Evolutionary conservation across 2,329 filamentous ascomycete species (phyloP).

Genomic region (Microthyrium microscopicum): DNA sequence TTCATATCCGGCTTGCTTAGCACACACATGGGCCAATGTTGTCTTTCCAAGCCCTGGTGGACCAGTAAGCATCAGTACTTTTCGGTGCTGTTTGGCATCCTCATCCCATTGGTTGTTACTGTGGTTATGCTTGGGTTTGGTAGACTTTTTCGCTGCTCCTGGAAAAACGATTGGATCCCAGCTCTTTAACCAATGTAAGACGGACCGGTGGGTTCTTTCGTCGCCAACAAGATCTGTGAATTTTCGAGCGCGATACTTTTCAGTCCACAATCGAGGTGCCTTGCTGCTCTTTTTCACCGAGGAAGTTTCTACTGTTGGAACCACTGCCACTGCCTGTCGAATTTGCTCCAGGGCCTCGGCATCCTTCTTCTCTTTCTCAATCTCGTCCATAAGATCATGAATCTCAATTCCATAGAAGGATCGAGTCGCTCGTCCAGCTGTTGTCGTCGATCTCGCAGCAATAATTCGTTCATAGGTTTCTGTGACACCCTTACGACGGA

Average conservation of each 20-base stretch:
- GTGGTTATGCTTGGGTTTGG: conserved; percentile 37
- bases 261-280: conserved; percentile 64
- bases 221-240: conserved; percentile 93
- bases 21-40: conserved; percentile 89
- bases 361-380: conserved; percentile 36
- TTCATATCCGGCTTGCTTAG: conserved; percentile 87
- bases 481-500: conserved; percentile 31
- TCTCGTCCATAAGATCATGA: conserved; percentile 61
- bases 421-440: conserved; percentile 47
- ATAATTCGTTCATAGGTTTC: conserved; percentile 51
- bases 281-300: conserved; percentile 17
- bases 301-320: conserved; percentile 8
- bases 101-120: conserved; percentile 16
- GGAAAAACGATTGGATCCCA: conserved; percentile 94
- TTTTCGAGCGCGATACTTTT: conserved; percentile 84
- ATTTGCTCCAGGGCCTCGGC: conserved; percentile 17
- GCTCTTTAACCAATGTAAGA: conserved; percentile 81
- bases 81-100: conserved; percentile 44
- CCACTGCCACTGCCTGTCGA: conserved; percentile 19
- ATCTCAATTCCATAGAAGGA: conserved; percentile 91
- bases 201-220: conserved; percentile 77
- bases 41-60: conserved; percentile 92
- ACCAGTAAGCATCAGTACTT: conserved; percentile 78
- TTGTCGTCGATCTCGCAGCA: conserved; percentile 47
- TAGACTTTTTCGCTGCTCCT: too few species aligned